These are phyloP conservation scores for Coemansia sp. DNA, from an alignment of 192 early-diverging fungal genomes.

Conservation along the genomic window DNA sequence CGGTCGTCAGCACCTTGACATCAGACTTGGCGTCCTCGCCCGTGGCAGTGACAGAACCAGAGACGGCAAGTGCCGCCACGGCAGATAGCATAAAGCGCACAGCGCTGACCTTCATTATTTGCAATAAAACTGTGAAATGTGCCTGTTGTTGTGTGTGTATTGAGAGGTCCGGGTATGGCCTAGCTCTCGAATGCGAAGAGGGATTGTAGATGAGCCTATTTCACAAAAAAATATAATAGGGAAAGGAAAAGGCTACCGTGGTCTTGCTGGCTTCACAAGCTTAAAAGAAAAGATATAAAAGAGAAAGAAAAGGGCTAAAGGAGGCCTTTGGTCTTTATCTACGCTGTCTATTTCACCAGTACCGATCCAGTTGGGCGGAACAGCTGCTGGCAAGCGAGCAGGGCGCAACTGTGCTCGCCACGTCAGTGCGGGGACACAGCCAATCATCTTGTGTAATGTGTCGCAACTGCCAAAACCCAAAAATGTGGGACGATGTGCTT, in stretches of 20 bases:
- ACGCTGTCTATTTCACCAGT: neutral
- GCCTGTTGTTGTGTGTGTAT: neutral
- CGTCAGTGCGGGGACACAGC: constrained; percentile 25
- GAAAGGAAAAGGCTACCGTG: neutral
- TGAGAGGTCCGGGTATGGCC: constrained; percentile 1
- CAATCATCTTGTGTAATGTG: constrained; percentile 8
- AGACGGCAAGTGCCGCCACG: constrained; percentile 38
- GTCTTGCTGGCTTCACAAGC: neutral
- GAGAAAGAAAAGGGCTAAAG: neutral
- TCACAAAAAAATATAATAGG: neutral
- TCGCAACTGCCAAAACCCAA: neutral
- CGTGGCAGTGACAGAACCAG: constrained; percentile 12
- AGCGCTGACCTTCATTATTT: constrained; percentile 35
- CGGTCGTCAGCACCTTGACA: constrained; percentile 49
- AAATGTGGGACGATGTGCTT: neutral
- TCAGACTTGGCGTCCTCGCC: constrained; percentile 20
- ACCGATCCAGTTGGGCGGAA: neutral
- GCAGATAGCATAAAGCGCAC: constrained; percentile 44
- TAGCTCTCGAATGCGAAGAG: neutral
- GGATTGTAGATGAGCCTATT: neutral
- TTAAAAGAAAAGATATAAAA: neutral
- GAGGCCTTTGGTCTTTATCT: neutral
- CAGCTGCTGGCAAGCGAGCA: neutral
- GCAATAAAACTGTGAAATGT: neutral
- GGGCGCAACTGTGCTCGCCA: constrained; percentile 10